These are phyloP conservation scores for Plectosphaerella cucumerina DNA, from an alignment of 2,329 filamentous ascomycete genomes.

Conservation along the genomic window DNA sequence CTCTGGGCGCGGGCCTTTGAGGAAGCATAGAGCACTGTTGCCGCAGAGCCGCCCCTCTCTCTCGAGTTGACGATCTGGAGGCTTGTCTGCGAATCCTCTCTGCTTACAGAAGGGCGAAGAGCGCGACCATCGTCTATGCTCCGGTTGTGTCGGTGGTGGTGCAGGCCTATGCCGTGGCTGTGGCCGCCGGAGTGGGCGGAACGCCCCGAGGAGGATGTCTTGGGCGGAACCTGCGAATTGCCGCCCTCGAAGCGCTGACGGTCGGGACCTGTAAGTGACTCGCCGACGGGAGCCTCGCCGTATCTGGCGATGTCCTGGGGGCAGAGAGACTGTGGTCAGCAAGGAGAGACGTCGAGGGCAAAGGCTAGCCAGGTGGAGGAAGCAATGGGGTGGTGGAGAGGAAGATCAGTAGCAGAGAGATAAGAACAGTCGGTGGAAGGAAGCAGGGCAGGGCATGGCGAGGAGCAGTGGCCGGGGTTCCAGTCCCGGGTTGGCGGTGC, in stretches of 20 bases:
- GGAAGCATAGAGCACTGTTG: constrained; percentile 37
- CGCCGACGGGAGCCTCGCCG: constrained; percentile 72
- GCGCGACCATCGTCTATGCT: constrained; percentile 64
- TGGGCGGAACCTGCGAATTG: constrained; percentile 46
- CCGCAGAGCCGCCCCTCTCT: constrained; percentile 44
- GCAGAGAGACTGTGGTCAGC: too few relatives aligned
- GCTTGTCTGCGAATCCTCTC: constrained; percentile 65
- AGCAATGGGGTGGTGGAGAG: constrained; percentile 1
- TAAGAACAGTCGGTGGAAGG: constrained; percentile 3
- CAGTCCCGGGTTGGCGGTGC: too few relatives aligned
- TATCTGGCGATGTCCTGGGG: constrained; percentile 68
- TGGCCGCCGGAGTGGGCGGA: constrained; percentile 59
- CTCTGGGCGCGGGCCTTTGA: constrained; percentile 62
- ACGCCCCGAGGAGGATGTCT: constrained; percentile 59
- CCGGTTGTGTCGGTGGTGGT: constrained; percentile 64
- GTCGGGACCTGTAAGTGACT: constrained; percentile 65
- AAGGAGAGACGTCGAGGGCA: too few relatives aligned
- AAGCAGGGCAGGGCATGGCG: constrained; percentile 14
- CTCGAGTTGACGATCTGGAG: constrained; percentile 37
- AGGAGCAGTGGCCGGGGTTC: background rate
- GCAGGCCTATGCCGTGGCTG: constrained; percentile 46
- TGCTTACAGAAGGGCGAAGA: constrained; percentile 67
- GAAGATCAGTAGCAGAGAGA: background rate
- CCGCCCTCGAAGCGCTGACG: constrained; percentile 59
- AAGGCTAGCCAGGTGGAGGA: too few relatives aligned